phyloP scores from a whole-genome alignment of 805 yeast species.

The Ogataea pini region DNA sequence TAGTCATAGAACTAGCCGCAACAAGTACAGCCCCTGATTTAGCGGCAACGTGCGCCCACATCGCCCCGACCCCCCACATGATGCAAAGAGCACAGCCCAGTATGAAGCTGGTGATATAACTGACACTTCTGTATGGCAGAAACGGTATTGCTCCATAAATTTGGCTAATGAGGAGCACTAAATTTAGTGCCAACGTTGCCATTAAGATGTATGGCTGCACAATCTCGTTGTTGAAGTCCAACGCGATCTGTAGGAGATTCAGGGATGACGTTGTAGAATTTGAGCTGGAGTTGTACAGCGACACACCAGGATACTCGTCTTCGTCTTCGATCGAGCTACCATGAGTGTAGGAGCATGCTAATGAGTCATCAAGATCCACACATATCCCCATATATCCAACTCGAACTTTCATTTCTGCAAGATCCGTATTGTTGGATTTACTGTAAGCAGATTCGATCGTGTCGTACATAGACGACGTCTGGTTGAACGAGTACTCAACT shows the following conservation, averaged over 20 bases:
- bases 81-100: conserved; percentile 41
- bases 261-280: conserved; percentile 37
- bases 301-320: conserved; percentile 33
- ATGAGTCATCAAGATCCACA: conserved; percentile 36
- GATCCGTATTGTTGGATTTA: conserved; percentile 33
- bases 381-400: conserved; percentile 63
- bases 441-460: conserved; percentile 41
- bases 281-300: conserved; percentile 35
- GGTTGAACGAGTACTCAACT: conserved; percentile 49
- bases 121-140: conserved; percentile 42
- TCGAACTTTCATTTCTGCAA: conserved; percentile 44
- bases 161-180: conserved; percentile 42
- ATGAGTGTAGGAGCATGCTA: conserved; percentile 36
- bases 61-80: conserved; percentile 65
- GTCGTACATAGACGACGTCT: conserved; percentile 43
- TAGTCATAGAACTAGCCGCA: conserved; percentile 50
- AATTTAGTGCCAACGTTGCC: conserved; percentile 45
- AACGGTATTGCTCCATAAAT: conserved; percentile 49
- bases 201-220: conserved; percentile 58
- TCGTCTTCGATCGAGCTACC: conserved; percentile 22
- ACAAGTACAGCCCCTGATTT: conserved; percentile 45
- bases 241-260: conserved; percentile 50
- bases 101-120: conserved; percentile 32
- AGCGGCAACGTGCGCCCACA: conserved; percentile 62
- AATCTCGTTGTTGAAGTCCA: conserved; percentile 43